Percentiles rank a stretch among this genome's conserved stretches.
Evolutionary conservation across 78 protist genomes (phyloP).

Genomic region (Dictyostelium brefeldianum): DNA sequence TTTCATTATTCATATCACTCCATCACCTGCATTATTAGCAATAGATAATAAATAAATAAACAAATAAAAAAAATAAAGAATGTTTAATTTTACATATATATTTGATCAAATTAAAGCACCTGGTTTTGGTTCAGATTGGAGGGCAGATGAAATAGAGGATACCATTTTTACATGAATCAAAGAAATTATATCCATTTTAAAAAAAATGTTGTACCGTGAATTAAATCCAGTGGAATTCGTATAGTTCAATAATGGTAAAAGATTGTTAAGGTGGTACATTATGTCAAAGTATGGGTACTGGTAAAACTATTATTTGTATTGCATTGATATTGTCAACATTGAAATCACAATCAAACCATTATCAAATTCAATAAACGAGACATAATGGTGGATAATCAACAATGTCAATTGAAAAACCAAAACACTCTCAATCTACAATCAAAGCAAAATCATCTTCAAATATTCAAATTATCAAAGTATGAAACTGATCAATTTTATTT

Average conservation of each 20-base stretch:
- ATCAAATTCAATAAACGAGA: neutral
- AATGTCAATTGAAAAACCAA: neutral
- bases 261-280: slow-evolving; percentile 36
- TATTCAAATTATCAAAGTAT: too few species aligned
- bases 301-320: slow-evolving; percentile 70
- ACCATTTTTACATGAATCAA: neutral
- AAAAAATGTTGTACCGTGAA: slow-evolving; percentile 26
- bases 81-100: slow-evolving; percentile 19
- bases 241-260: too few species aligned
- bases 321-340: slow-evolving; percentile 52
- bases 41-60: too few species aligned
- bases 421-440: neutral
- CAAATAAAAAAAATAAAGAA: too few species aligned
- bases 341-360: slow-evolving; percentile 18
- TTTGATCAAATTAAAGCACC: slow-evolving; percentile 29
- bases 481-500: too few species aligned
- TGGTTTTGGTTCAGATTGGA: neutral
- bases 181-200: slow-evolving; percentile 27
- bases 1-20: neutral
- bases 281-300: slow-evolving; percentile 76
- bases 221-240: neutral
- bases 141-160: neutral
- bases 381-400: neutral
- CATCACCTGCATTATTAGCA: too few species aligned
- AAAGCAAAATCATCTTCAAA: neutral